Evolutionary conservation across 768 basidiomycete genomes (phyloP).

Genomic region (Boletus speciosus): DNA sequence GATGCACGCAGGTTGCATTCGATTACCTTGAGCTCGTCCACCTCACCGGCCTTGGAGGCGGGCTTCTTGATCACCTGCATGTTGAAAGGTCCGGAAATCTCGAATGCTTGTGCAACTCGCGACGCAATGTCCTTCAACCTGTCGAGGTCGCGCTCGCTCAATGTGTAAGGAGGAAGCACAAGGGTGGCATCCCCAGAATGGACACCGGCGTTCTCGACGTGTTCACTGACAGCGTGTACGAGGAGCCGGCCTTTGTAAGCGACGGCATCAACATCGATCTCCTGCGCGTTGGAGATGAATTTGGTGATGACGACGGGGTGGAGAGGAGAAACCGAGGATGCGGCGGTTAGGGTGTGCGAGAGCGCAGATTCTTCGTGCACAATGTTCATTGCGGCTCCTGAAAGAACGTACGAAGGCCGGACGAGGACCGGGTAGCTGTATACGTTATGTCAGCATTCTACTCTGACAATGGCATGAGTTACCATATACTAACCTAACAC

Average conservation of each 20-base stretch:
- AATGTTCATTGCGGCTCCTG: conserved; percentile 99
- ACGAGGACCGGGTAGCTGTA: conserved; percentile 94
- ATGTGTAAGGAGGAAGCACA: conserved; percentile 90
- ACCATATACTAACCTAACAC: conserved; percentile 53
- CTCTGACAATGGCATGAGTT: background rate
- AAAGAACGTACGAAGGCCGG: conserved; percentile 96
- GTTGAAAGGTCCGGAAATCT: conserved; percentile 98
- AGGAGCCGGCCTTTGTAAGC: conserved; percentile 89
- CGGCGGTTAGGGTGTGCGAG: conserved; percentile 94
- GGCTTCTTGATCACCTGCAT: conserved; percentile 97
- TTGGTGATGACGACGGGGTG: conserved; percentile 99
- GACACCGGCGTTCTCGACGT: conserved; percentile 97
- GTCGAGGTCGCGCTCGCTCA: conserved; percentile 69
- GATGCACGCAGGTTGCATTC: conserved; percentile 99
- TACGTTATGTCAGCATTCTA: background rate
- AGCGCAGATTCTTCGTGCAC: conserved; percentile 88
- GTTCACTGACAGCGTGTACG: conserved; percentile 95
- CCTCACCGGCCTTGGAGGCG: conserved; percentile 46
- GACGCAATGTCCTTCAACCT: conserved; percentile 91
- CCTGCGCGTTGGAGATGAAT: conserved; percentile 97
- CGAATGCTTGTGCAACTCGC: conserved; percentile 91
- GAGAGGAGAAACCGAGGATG: conserved; percentile 91
- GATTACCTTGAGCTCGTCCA: conserved; percentile 87
- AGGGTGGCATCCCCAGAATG: conserved; percentile 99
- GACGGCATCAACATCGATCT: conserved; percentile 97